Conservation (phyloP, 164 flowering plant species). For the Aristolochia californica region DNA sequence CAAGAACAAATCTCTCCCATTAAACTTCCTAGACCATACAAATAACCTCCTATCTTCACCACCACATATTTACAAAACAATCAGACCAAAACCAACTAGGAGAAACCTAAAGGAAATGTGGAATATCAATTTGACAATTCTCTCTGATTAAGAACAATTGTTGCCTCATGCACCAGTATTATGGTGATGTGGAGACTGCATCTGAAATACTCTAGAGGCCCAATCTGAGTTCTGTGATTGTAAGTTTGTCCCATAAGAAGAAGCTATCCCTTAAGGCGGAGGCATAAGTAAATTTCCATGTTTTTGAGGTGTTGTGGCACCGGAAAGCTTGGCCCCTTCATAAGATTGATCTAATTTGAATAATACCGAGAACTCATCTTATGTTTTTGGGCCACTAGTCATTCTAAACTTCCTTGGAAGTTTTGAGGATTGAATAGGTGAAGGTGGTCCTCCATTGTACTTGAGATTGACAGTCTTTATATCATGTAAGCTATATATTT, state of each 20-base stretch:
- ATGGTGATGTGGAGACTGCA: constrained; percentile 25
- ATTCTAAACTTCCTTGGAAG: constrained; percentile 20
- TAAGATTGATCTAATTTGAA: constrained; percentile 43
- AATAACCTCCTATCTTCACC: neutral
- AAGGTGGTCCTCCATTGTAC: constrained; percentile 29
- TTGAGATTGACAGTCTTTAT: constrained; percentile 54
- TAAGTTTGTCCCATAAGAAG: constrained; percentile 29
- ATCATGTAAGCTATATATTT: constrained; percentile 74
- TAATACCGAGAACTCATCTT: constrained; percentile 7
- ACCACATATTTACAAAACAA: constrained; percentile 29
- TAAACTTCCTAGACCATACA: too few species aligned
- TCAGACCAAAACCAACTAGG: constrained; percentile 10
- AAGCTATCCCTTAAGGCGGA: constrained; percentile 29
- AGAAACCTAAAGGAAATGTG: constrained; percentile 8
- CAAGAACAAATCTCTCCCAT: too few species aligned
- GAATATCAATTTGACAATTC: constrained; percentile 2
- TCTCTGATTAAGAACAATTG: neutral
- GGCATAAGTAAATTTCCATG: constrained; percentile 27
- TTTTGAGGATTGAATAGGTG: constrained; percentile 22
- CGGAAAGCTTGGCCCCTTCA: constrained; percentile 32
- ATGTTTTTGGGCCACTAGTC: constrained; percentile 17
- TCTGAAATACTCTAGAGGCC: constrained; percentile 28
- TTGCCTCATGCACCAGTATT: too few species aligned
- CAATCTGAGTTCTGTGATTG: constrained; percentile 31
- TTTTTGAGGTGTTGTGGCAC: constrained; percentile 7